Evolutionary conservation across 106 monocot genomes (phyloP), one percentile per base, ranked within the genome.

Genomic region (Iris macrosiphon): DNA sequence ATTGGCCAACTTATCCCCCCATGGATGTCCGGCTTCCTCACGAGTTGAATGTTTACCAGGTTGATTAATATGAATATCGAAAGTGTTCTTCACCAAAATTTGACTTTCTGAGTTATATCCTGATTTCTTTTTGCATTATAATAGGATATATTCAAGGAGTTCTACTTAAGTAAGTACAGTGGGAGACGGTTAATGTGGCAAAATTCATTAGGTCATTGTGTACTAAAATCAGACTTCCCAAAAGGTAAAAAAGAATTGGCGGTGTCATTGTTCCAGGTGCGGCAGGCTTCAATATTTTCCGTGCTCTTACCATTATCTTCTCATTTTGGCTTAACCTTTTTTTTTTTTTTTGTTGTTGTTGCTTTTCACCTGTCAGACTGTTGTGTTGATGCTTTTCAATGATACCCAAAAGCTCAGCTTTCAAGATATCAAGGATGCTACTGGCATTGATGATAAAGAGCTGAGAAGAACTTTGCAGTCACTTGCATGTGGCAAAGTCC

Each of bases 101-200:
- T 35, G 34, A 35, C n/a, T n/a, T n/a, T n/a, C n/a, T n/a, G n/a
- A n/a, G n/a, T n/a, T n/a, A n/a, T n/a, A n/a, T 45, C 46, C 13
- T 52, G 14, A 12, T 29, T 45, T 64, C 35, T 43, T 15, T 9
- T 68, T 64, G 39, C 14, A 43, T 38, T 27, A 48, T 40, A 47
- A 62, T 55, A 99, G 98, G 98, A 99, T 68, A 99, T 99, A 48
- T 99, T 99, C 43, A 99, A 99, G 65, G 98, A 99, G 52, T 99
- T 99, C 55, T 99, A 99, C 63, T 79, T 99, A 64, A 99, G 98
- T 45, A 99, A 99, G 74, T 80, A 99, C 52, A 87, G 80, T 79
- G 98, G 98, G 39, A 87, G 98, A 68, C 87, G 98, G n/a, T 62
- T 99, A 46, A 99, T 99, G 98, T 99, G 98, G 98, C 98, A 99